phyloP scores from a whole-genome alignment of 2,329 filamentous ascomycete species.

The Metarhizium guizhouense region DNA sequence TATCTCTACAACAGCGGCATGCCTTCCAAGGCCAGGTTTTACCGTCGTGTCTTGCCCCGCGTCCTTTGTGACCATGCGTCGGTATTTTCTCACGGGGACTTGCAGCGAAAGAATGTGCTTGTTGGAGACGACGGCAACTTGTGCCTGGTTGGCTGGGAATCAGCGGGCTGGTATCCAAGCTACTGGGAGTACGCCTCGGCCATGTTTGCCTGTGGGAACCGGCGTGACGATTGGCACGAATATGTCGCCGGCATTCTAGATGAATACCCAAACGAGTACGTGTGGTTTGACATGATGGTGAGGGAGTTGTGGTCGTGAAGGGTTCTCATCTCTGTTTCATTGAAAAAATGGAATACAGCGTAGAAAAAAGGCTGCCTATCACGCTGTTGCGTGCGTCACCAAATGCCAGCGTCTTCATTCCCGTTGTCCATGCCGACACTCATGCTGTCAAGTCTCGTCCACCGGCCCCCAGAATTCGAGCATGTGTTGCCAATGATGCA shows the following conservation, averaged over 20 bases:
- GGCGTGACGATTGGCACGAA: conserved; percentile 1
- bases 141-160: conserved; percentile 8
- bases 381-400: too few relatives aligned
- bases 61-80: background rate
- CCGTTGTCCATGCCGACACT: too few relatives aligned
- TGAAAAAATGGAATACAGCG: too few relatives aligned
- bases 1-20: conserved; percentile 9
- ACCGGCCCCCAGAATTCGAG: too few relatives aligned
- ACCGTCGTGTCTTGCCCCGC: background rate
- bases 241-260: background rate
- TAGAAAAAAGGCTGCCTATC: too few relatives aligned
- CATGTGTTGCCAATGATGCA: too few relatives aligned
- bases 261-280: background rate
- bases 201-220: background rate
- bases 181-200: conserved; percentile 15
- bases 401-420: too few relatives aligned
- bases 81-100: background rate
- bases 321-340: too few relatives aligned
- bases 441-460: too few relatives aligned
- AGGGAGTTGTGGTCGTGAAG: background rate
- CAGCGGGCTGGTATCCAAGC: conserved; percentile 13
- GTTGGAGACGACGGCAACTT: background rate
- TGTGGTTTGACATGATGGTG: background rate
- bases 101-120: background rate
- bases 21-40: conserved; percentile 5